Evolutionary conservation across 2,329 filamentous ascomycete species (phyloP), one percentile per base, ranked within the genome.

Genomic region (Zymoseptoria pseudotritici): DNA sequence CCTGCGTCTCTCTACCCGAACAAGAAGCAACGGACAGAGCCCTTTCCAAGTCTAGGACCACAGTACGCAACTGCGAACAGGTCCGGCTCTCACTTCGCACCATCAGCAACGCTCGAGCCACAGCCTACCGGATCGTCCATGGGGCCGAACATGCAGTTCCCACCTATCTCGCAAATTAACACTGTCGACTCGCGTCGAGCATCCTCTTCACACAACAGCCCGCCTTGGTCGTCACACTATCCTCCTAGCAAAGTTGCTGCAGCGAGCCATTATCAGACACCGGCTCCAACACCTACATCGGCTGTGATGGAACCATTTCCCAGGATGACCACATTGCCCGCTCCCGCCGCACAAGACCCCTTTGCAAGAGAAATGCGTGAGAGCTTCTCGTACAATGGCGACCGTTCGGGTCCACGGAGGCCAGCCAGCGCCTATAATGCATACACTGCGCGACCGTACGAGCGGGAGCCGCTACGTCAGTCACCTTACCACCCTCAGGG

Each of bases 1-100:
- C 72, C 72, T 13, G 66, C 68, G 13, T 64, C 70, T 20, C 62
- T 74, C 1, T 73, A 74, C 57, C 72, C 72, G 2, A 71, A 72
- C 65, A 73, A 74, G 65, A 73, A 71, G 59, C 66, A 66, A 29
- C 62, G 70, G 26, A 72, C 66, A 4, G 68, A 67, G 22, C 58
- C 65, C 7, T 49, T 53, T 11, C 24, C 55, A 10, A 53, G 59
- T 21, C 58, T 57, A 4, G 55, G 55, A 11, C 58, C 61, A 53
- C 58, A 63, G 24, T 58, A 59, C 54, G 19, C 60, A 6, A 55
- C 51, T 20, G 26, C 26, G 26, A 29, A 29, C 26, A 62, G 13
- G 21, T 49, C 58, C 29, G 59, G 55, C 11, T 57, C 65, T 24
- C 46, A 60, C 2, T 63, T 63, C 8, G 51, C 60, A 42, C 57